Percentiles rank a stretch among this genome's conserved stretches.
phyloP scores from a whole-genome alignment of 73 alveolate genomes.

The Uronychia setigera region DNA sequence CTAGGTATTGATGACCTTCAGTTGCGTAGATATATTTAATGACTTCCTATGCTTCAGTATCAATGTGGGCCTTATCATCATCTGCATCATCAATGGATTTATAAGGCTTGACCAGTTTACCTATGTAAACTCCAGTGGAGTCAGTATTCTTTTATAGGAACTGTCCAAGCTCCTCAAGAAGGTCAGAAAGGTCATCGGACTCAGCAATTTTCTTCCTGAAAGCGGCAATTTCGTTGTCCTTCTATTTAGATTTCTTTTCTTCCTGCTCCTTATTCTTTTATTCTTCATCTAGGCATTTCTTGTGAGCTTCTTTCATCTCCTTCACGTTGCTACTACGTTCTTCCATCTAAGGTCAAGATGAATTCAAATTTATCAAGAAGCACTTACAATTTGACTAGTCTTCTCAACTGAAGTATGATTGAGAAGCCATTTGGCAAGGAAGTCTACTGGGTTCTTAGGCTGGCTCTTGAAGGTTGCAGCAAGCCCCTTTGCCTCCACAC shows the following conservation, averaged over 20 bases:
- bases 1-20: constrained; percentile 76
- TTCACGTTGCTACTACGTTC: constrained; percentile 13
- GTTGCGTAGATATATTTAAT: constrained; percentile 89
- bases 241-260: constrained; percentile 16
- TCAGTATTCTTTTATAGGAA: constrained; percentile 75
- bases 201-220: constrained; percentile 24
- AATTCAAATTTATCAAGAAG: background rate
- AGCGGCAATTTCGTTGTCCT: constrained; percentile 22
- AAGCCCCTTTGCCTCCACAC: constrained; percentile 82
- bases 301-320: constrained; percentile 34
- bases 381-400: constrained; percentile 36
- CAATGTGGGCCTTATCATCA: constrained; percentile 95
- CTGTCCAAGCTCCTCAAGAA: constrained; percentile 70
- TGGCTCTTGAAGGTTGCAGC: constrained; percentile 79
- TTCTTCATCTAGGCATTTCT: constrained; percentile 15
- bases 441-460: constrained; percentile 92
- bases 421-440: constrained; percentile 91
- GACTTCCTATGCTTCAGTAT: constrained; percentile 79
- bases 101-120: constrained; percentile 76
- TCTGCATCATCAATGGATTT: constrained; percentile 81
- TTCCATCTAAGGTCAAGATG: too few species aligned
- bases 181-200: constrained; percentile 68
- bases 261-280: constrained; percentile 18
- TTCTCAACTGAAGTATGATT: constrained; percentile 72
- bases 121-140: constrained; percentile 96